A percentile compares a stretch with the other conserved stretches of the same genome.
phyloP scores from a whole-genome alignment of 805 yeast genomes.

The Saccharomyces eubayanus region DNA sequence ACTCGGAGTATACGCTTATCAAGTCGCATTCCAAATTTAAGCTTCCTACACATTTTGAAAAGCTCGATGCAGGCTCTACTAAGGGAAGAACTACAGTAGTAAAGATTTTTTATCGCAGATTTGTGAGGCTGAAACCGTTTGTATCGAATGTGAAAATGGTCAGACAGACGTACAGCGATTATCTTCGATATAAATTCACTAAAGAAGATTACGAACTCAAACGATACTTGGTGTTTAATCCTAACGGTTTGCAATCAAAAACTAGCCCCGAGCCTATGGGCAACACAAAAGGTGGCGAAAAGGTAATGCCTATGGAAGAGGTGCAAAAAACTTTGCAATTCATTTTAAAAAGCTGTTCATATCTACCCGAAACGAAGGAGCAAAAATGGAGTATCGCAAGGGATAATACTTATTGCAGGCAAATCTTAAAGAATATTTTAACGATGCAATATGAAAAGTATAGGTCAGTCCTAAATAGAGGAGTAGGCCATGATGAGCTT shows the following conservation, averaged over 20 bases:
- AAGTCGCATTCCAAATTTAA: constrained; percentile 10
- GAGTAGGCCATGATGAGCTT: background rate
- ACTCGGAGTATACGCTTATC: constrained; percentile 11
- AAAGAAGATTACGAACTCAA: constrained; percentile 22
- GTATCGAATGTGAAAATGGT: constrained; percentile 23
- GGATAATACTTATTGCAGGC: constrained; percentile 18
- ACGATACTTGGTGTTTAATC: constrained; percentile 8
- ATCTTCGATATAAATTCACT: constrained; percentile 24
- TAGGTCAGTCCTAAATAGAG: constrained; percentile 5
- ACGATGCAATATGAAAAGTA: constrained; percentile 23
- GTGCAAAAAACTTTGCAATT: constrained; percentile 20
- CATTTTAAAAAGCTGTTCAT: constrained; percentile 16
- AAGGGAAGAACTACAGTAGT: background rate
- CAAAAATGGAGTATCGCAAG: constrained; percentile 2
- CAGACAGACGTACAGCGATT: constrained; percentile 19
- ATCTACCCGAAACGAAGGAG: constrained; percentile 5
- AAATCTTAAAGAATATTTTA: constrained; percentile 23
- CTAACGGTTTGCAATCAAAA: background rate
- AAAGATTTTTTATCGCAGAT: constrained; percentile 18
- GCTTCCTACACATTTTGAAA: constrained; percentile 4
- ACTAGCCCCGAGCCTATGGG: background rate
- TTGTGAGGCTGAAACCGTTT: constrained; percentile 22
- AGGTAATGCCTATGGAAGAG: constrained; percentile 1
- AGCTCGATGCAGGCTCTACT: background rate
- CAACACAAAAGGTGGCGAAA: constrained; percentile 1